Evolutionary conservation across 208 protist genomes (phyloP).

Genomic region (Acanthamoeba sp.): DNA sequence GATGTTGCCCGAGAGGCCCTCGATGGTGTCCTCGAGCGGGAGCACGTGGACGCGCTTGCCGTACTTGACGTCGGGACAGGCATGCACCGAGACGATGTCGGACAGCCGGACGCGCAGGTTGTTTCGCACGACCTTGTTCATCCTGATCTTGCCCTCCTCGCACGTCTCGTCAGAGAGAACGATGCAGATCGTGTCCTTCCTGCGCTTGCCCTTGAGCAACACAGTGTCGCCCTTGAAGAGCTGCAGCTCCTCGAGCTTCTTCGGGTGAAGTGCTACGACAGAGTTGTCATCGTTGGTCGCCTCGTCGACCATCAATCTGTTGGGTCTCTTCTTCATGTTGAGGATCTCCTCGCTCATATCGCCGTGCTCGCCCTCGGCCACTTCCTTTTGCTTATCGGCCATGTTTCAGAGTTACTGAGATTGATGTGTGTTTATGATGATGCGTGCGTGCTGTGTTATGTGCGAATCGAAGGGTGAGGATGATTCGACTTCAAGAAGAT

Average conservation of each 20-base stretch:
- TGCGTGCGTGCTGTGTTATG: neutral
- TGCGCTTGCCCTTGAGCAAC: constrained; percentile 99
- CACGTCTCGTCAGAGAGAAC: constrained; percentile 96
- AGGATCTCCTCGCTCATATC: constrained; percentile 90
- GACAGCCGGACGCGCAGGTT: constrained; percentile 99
- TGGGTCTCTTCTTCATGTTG: constrained; percentile 91
- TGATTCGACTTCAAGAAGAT: no score
- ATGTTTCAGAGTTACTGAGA: neutral
- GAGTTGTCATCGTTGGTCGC: constrained; percentile 98
- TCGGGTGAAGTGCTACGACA: constrained; percentile 95
- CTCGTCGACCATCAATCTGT: constrained; percentile 98
- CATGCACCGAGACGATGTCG: constrained; percentile 97
- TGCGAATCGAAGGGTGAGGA: no score
- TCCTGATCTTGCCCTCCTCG: constrained; percentile 97
- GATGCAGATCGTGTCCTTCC: constrained; percentile 96
- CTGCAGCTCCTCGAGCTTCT: constrained; percentile 97
- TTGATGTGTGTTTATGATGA: neutral
- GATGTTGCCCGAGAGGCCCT: constrained; percentile 99
- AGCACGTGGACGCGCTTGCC: constrained; percentile 99
- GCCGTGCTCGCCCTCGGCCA: neutral
- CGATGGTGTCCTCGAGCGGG: constrained; percentile 99
- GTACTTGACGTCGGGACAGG: constrained; percentile 98
- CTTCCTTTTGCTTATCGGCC: constrained; percentile 44
- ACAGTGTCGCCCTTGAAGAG: constrained; percentile 99
- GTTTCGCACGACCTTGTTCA: constrained; percentile 99